Percentiles rank a stretch among this genome's conserved stretches.
Conservation (phyloP, 495 filamentous ascomycete species). For the Penicillium silybi region DNA sequence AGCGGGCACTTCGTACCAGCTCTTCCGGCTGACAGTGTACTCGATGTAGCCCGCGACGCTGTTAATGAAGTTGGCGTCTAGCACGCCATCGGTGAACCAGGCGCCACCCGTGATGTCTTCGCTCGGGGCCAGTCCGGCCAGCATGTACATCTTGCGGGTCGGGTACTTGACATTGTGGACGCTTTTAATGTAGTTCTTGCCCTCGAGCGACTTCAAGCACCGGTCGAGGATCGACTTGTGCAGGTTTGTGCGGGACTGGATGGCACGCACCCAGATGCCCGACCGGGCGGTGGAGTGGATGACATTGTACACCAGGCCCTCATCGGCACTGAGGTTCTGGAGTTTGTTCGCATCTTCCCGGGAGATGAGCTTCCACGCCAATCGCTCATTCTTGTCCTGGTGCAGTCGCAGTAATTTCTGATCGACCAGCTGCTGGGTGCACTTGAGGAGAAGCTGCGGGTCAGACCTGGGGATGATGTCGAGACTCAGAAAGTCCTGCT, state of each 20-base stretch:
- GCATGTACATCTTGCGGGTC: conserved; percentile 63
- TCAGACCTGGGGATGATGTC: conserved; percentile 58
- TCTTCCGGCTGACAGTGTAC: conserved; percentile 63
- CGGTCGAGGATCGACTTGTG: conserved; percentile 73
- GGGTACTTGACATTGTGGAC: conserved; percentile 59
- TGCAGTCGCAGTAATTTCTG: conserved; percentile 65
- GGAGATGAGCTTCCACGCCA: conserved; percentile 65
- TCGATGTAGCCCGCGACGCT: conserved; percentile 64
- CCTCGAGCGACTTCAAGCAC: conserved; percentile 71
- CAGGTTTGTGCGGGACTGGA: conserved; percentile 70
- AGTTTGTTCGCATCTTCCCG: conserved; percentile 70
- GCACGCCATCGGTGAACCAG: conserved; percentile 85
- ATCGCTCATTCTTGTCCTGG: conserved; percentile 44
- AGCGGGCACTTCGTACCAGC: conserved; percentile 54
- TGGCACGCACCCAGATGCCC: conserved; percentile 82
- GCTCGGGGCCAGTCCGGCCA: conserved; percentile 64
- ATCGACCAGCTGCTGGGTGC: conserved; percentile 58
- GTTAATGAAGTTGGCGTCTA: conserved; percentile 83
- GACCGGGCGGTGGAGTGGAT: conserved; percentile 78
- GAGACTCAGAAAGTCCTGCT: conserved; percentile 61
- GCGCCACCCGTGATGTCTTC: conserved; percentile 88
- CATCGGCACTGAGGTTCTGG: conserved; percentile 61
- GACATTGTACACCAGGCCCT: conserved; percentile 74
- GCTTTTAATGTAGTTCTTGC: conserved; percentile 82
- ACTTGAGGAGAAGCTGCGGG: conserved; percentile 52